Evolutionary conservation across 1,284 basidiomycete genomes (phyloP), one percentile per base, ranked within the genome.

Genomic region (Trametes sp.): DNA sequence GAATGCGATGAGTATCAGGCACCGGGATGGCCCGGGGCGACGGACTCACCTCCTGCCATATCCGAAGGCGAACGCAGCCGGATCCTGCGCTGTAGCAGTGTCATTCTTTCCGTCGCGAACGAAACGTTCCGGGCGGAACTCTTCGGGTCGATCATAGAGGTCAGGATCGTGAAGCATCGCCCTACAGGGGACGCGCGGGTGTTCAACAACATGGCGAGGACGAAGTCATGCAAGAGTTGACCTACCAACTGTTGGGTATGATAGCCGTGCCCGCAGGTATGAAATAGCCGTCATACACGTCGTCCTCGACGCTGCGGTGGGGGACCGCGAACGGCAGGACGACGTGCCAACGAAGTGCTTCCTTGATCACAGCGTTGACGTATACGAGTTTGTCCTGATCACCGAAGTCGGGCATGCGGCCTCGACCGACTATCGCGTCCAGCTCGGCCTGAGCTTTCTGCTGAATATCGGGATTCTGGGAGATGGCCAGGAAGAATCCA

Each of bases 351-450:
- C 66, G 62, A 28, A 64, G 53, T 0, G 72, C 61, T 61, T 81
- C 79, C 59, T 74, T 74, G 10, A 77, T 62, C 4, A 76, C 50
- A 0, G 74, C 75, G 10, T 70, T 59, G 21, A 78, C 57, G 59
- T 77, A 79, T 1, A 76, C 74, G 10, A 79, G 63, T 1, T 57
- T 45, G 9, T 62, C 61, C 14, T 67, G 33, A 49, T 80, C 79
- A 4, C 57, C 61, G 35, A 76, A 72, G 7, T 61, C 62, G 0
- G 79, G 79, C 23, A 48, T 5, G 13, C 45, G 45, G 24, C 13
- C 24, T 1, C 5, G 16, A 13, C 45, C 45, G 26, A 48, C 24
- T 8, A 48, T 13, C n/a, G n/a, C 19, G 36, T 48, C 31, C 16
- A 57, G 54, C 19, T 57, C 54, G 2, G 54, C 54, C 16, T 57